Conservation (phyloP, 805 yeast genomes). For the Candida ascalaphidarum region DNA sequence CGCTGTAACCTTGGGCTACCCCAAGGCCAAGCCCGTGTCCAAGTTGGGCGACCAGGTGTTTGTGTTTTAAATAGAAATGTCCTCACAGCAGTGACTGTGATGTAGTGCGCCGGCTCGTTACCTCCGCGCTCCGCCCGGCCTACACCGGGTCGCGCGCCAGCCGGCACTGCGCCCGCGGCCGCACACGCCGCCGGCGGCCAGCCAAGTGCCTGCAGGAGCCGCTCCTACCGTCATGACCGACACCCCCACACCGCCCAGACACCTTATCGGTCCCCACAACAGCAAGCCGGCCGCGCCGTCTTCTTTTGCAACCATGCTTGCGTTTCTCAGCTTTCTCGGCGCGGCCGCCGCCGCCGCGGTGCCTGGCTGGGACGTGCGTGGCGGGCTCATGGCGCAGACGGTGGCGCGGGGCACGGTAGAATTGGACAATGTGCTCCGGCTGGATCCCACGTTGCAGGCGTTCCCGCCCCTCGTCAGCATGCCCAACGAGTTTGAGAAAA, state of each 20-base stretch:
- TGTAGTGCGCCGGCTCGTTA: background rate
- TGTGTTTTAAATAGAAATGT: conserved; percentile 58
- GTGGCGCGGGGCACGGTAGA: conserved; percentile 10
- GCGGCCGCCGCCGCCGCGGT: conserved; percentile 4
- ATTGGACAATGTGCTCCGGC: conserved; percentile 16
- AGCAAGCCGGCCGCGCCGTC: no score
- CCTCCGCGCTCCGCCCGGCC: background rate
- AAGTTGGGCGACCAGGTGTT: conserved; percentile 88
- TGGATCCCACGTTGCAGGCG: conserved; percentile 12
- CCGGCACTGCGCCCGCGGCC: background rate
- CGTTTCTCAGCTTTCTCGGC: no score
- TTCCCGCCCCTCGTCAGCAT: conserved; percentile 29
- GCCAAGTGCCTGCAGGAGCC: background rate
- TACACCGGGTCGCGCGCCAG: background rate
- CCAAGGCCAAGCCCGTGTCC: conserved; percentile 81
- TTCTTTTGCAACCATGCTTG: no score
- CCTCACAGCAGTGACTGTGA: background rate
- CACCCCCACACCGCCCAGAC: background rate
- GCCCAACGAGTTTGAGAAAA: conserved; percentile 24
- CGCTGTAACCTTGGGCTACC: conserved; percentile 64
- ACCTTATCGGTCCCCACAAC: no score
- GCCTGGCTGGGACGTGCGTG: conserved; percentile 10
- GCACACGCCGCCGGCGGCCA: background rate
- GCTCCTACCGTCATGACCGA: background rate
- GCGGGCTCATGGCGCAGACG: conserved; percentile 14